Percentiles rank a stretch among this genome's conserved stretches.
Evolutionary conservation across 805 yeast species (phyloP).

Genomic region (Schwanniomyces polymorphus): DNA sequence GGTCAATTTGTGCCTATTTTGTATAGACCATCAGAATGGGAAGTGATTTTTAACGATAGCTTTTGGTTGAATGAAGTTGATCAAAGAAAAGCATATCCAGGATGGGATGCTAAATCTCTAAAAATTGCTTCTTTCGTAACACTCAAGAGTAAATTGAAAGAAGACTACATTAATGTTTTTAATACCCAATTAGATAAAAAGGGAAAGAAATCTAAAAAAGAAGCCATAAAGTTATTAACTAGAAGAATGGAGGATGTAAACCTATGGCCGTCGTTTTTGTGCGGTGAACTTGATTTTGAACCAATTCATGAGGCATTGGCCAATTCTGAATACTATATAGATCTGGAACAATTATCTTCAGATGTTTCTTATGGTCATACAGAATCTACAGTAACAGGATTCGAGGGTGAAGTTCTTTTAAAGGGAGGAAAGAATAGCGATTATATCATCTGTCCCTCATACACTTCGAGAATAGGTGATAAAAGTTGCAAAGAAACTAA

Average conservation of each 20-base stretch:
- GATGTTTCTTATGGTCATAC: constrained; percentile 39
- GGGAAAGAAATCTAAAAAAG: constrained; percentile 33
- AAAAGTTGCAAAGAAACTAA: constrained; percentile 12
- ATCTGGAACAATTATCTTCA: constrained; percentile 30
- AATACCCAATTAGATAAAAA: constrained; percentile 45
- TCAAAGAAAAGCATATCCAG: constrained; percentile 33
- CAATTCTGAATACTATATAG: constrained; percentile 36
- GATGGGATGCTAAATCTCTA: constrained; percentile 45
- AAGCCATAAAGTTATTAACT: constrained; percentile 32
- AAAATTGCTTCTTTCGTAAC: constrained; percentile 41
- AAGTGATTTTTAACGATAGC: constrained; percentile 25
- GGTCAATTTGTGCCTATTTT: constrained; percentile 42
- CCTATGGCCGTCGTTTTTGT: constrained; percentile 35
- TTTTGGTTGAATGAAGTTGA: constrained; percentile 42
- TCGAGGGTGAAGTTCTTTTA: constrained; percentile 24
- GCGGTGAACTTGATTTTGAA: constrained; percentile 44
- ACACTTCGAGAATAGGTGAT: constrained; percentile 10
- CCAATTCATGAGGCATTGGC: constrained; percentile 41
- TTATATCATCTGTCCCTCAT: constrained; percentile 43
- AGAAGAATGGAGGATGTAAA: constrained; percentile 30
- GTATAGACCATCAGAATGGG: constrained; percentile 31
- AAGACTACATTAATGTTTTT: constrained; percentile 29
- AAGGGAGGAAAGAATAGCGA: constrained; percentile 37
- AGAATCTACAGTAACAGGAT: constrained; percentile 49
- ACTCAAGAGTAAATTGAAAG: constrained; percentile 25